Base-by-base conservation (phyloP, 768 basidiomycete species). In the Pholiota conissans region DNA sequence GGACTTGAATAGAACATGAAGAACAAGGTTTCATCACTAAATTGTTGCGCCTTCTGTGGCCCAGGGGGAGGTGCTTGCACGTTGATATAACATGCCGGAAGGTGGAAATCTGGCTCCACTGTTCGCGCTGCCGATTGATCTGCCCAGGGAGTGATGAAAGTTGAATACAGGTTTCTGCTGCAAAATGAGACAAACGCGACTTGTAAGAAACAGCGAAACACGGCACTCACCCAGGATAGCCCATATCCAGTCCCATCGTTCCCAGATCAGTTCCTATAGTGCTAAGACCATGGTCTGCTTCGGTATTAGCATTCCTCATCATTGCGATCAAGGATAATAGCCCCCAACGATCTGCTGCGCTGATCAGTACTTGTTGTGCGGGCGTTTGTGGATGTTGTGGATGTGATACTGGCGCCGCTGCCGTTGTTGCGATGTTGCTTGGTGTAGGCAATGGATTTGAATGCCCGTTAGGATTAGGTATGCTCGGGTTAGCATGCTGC, bases 1-100 rank as follows among this genome's bases (percentile, higher is more conserved):
- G 95, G 93, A 73, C 86, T 88, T 56, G 93, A 87, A 76, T 98
- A 98, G 80, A 98, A 98, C 85, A 96, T 95, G 81, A 93, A 96
- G 75, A 98, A 97, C 26, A 98, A 76, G 14, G 95, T 97, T 74
- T 98, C 95, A 71, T 98, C 95, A 72, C 89, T 90, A 74, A 98
- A 96, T 49, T 87, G 84, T 1, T 83, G 81, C 16, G 87, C 90
- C 75, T 94, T 95, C 61, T 69, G 79, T 52, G 90, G 88, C 3
- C 90, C 90, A 34, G 91, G 90, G 46, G 93, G 86, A 34, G 89
- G 87, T 30, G 95, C 87, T 64, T 91, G 89, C 48, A 97, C 95
- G 72, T 89, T 94, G 60, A 76, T 72, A 65, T 98, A 98, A 74
- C 95, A 97, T 27, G 84, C 77, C 37, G 95, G 95, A 48, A 95